phyloP scores from a whole-genome alignment of 2,329 filamentous ascomycete genomes.

The Nemania abortiva region DNA sequence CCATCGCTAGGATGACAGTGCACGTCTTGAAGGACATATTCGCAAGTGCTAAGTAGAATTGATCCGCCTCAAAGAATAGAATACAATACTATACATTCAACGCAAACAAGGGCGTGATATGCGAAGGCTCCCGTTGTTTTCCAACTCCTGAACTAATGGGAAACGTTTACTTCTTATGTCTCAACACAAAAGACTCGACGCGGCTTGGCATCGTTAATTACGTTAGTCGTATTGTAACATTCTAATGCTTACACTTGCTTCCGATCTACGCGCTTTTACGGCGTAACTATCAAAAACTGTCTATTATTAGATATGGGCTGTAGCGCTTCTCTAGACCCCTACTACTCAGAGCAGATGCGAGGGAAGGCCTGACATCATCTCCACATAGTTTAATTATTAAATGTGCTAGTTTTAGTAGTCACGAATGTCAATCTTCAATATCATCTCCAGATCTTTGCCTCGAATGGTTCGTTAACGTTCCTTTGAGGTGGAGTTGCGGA shows the following conservation, averaged over 20 bases:
- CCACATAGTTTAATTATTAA: constrained; percentile 27
- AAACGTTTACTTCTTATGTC: constrained; percentile 25
- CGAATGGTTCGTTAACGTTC: constrained; percentile 15
- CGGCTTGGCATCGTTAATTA: neutral
- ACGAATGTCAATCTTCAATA: constrained; percentile 8
- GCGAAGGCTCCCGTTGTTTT: neutral
- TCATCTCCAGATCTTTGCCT: constrained; percentile 24
- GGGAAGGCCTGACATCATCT: neutral
- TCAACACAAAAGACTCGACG: neutral
- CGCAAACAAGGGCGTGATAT: neutral
- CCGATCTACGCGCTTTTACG: neutral
- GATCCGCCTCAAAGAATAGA: neutral
- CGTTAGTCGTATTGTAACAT: neutral
- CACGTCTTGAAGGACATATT: constrained; percentile 26
- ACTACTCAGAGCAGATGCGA: neutral
- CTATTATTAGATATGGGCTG: constrained; percentile 18
- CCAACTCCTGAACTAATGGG: neutral
- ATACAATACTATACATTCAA: neutral
- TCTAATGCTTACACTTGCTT: neutral
- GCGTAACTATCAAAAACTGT: neutral
- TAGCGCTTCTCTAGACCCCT: constrained; percentile 12
- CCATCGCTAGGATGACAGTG: constrained; percentile 14
- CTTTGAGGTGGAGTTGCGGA: constrained; percentile 21
- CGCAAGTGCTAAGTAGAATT: neutral
- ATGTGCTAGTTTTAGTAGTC: neutral